Evolutionary conservation across 108 stramenopile species (phyloP).

Genomic region (Nitzschia sp.): DNA sequence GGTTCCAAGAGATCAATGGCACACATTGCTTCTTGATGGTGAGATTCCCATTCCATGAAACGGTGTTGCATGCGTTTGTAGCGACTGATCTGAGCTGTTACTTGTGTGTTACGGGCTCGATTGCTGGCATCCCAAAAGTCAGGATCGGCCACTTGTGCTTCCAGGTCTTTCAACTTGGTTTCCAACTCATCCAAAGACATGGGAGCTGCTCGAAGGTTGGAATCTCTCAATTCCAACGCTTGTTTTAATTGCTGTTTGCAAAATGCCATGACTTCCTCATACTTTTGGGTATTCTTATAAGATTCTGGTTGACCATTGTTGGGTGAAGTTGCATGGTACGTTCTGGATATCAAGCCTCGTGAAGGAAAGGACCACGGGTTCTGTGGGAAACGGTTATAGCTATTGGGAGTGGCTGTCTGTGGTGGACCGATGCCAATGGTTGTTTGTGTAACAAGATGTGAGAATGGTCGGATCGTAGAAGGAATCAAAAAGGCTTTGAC

Average conservation of each 20-base stretch:
- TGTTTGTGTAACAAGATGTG: too few relatives aligned
- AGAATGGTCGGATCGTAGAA: too few relatives aligned
- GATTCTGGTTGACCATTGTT: too few relatives aligned
- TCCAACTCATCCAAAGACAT: slow-evolving; percentile 25
- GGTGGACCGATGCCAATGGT: too few relatives aligned
- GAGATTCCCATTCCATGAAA: slow-evolving; percentile 49
- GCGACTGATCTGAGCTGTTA: slow-evolving; percentile 50
- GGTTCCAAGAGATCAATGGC: slow-evolving; percentile 59
- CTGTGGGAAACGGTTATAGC: too few relatives aligned
- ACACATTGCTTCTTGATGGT: slow-evolving; percentile 48
- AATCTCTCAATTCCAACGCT: slow-evolving; percentile 21
- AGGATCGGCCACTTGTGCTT: slow-evolving; percentile 58
- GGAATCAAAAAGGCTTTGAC: too few relatives aligned
- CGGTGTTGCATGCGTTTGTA: slow-evolving; percentile 40
- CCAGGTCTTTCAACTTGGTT: slow-evolving; percentile 37
- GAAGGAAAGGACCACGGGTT: too few relatives aligned
- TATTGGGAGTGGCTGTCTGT: too few relatives aligned
- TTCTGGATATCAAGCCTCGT: too few relatives aligned
- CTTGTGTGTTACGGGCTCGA: slow-evolving; percentile 36
- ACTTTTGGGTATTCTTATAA: too few relatives aligned
- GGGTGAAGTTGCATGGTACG: too few relatives aligned
- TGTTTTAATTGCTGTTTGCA: slow-evolving; percentile 3
- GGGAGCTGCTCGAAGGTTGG: slow-evolving; percentile 26
- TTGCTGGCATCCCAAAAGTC: slow-evolving; percentile 69
- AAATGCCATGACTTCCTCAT: too few relatives aligned